A percentile compares a stretch with the other conserved stretches of the same genome.
These are phyloP conservation scores for Angomonas deanei DNA, from an alignment of 208 protist species.

Conservation along the genomic window DNA sequence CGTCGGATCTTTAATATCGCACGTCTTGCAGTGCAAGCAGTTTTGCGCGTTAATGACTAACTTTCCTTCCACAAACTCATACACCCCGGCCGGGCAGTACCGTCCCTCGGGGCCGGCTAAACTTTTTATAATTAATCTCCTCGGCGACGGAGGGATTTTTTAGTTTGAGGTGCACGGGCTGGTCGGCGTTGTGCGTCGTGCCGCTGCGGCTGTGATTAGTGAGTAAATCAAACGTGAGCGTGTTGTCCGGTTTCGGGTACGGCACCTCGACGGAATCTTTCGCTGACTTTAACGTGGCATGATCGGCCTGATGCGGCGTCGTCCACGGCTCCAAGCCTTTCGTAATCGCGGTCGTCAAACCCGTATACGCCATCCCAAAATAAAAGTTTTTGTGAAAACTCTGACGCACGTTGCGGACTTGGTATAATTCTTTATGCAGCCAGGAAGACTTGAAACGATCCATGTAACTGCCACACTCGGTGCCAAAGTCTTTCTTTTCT, in stretches of 20 bases:
- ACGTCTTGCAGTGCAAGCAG: conserved; percentile 99
- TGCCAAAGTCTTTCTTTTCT: conserved; percentile 30
- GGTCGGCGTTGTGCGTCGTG: conserved; percentile 96
- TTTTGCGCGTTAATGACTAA: conserved; percentile 98
- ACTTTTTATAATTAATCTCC: conserved; percentile 78
- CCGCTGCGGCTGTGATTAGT: conserved; percentile 93
- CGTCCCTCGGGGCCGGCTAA: conserved; percentile 91
- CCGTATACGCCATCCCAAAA: conserved; percentile 78
- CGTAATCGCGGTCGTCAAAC: conserved; percentile 72
- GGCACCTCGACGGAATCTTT: conserved; percentile 79
- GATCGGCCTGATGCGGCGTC: conserved; percentile 77
- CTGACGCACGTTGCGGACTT: conserved; percentile 93
- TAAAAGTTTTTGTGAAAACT: conserved; percentile 85
- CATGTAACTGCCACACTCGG: conserved; percentile 79
- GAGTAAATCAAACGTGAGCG: conserved; percentile 96
- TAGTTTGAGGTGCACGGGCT: conserved; percentile 93
- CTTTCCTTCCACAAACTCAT: conserved; percentile 89
- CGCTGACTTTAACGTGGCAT: conserved; percentile 64
- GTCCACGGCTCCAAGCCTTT: conserved; percentile 90
- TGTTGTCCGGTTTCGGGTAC: conserved; percentile 96
- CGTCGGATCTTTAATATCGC: conserved; percentile 97
- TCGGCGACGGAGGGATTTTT: conserved; percentile 61
- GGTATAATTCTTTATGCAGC: conserved; percentile 92
- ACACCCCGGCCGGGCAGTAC: conserved; percentile 97
- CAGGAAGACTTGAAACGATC: conserved; percentile 87